Evolutionary conservation across 495 filamentous ascomycete genomes (phyloP).

Genomic region (Cercophora sp.): DNA sequence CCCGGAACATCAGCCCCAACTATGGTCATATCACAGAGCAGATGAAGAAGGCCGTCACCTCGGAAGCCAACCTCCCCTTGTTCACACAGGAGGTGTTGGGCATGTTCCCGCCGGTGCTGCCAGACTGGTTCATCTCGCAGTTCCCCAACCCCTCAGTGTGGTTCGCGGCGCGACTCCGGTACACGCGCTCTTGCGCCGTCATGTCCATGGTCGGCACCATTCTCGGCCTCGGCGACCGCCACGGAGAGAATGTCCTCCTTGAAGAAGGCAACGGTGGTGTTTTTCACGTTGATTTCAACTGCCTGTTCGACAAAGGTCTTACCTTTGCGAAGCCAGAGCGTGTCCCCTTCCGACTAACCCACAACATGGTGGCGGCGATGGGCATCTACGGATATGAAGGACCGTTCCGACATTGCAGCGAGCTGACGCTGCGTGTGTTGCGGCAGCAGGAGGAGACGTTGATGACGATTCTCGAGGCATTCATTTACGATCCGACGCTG

Average conservation of each 20-base stretch:
- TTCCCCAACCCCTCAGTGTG: conserved; percentile 90
- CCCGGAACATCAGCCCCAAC: conserved; percentile 57
- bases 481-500: conserved; percentile 92
- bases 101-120: conserved; percentile 74
- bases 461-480: conserved; percentile 95
- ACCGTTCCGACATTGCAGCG: conserved; percentile 84
- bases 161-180: conserved; percentile 86
- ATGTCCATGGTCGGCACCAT: conserved; percentile 98
- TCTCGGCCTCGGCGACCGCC: conserved; percentile 91
- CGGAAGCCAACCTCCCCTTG: conserved; percentile 50
- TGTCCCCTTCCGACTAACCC: conserved; percentile 96
- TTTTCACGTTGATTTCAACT: conserved; percentile 99
- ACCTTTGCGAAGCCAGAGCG: conserved; percentile 92
- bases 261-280: conserved; percentile 92
- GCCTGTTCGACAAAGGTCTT: conserved; percentile 96
- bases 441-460: conserved; percentile 90
- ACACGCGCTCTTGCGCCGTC: conserved; percentile 89
- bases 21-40: conserved; percentile 42
- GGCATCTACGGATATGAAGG: conserved; percentile 90
- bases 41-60: conserved; percentile 44
- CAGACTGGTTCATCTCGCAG: conserved; percentile 92
- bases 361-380: conserved; percentile 97
- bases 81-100: conserved; percentile 66
- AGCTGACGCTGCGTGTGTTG: conserved; percentile 79
- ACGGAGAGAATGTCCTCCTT: conserved; percentile 95